Evolutionary conservation across 371 early-diverging fungal genomes (phyloP).

Genomic region (Sporodiniella umbellata): DNA sequence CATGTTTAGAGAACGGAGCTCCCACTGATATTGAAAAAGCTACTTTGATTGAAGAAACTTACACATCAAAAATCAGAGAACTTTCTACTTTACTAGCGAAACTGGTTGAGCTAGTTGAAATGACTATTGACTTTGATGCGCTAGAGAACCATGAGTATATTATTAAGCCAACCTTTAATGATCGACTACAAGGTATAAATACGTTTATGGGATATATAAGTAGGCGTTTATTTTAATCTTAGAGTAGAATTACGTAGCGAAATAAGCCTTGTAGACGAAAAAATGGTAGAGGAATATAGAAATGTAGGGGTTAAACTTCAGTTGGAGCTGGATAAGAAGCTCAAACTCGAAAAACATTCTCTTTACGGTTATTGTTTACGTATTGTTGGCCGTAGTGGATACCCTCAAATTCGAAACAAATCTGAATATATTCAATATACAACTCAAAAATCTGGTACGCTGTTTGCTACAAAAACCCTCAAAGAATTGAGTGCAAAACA

Average conservation of each 20-base stretch:
- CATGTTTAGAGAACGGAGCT: slow-evolving; percentile 46
- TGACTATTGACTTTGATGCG: slow-evolving; percentile 87
- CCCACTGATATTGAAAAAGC: slow-evolving; percentile 29
- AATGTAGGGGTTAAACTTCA: slow-evolving; percentile 54
- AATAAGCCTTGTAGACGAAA: slow-evolving; percentile 55
- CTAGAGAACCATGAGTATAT: slow-evolving; percentile 86
- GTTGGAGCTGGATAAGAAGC: slow-evolving; percentile 82
- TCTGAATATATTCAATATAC: slow-evolving; percentile 78
- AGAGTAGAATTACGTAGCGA: slow-evolving; percentile 54
- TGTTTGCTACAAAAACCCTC: slow-evolving; percentile 78
- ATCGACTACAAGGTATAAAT: slow-evolving; percentile 63
- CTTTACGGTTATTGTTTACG: slow-evolving; percentile 88
- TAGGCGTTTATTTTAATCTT: no score
- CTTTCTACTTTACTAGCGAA: slow-evolving; percentile 1
- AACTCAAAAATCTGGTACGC: slow-evolving; percentile 88
- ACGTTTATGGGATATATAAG: neutral
- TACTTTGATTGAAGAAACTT: slow-evolving; percentile 19
- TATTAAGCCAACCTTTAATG: slow-evolving; percentile 85
- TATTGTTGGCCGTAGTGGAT: slow-evolving; percentile 60
- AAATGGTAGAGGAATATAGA: slow-evolving; percentile 65
- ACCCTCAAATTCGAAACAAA: slow-evolving; percentile 49
- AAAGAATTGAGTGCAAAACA: slow-evolving; percentile 52
- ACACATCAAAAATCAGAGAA: slow-evolving; percentile 12
- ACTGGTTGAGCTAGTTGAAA: slow-evolving; percentile 73
- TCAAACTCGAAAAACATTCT: slow-evolving; percentile 84